phyloP scores from a whole-genome alignment of 164 flowering plant genomes.

The Magnolia changhungtana region DNA sequence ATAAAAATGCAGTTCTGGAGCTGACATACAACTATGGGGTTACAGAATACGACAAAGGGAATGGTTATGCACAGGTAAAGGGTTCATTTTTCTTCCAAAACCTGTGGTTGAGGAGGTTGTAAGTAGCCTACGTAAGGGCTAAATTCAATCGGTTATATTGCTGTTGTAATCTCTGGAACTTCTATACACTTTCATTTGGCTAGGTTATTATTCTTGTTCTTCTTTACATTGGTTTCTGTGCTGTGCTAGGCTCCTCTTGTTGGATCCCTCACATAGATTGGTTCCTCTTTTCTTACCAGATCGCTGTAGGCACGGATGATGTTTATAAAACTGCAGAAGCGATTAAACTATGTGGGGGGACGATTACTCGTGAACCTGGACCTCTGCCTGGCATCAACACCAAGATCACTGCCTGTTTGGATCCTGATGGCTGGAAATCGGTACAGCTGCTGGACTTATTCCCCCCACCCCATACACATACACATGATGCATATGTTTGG shows the following conservation, averaged over 20 bases:
- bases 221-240: background rate
- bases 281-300: conserved; percentile 37
- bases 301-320: conserved; percentile 97
- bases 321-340: conserved; percentile 98
- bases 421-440: conserved; percentile 99
- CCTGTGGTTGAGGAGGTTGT: background rate
- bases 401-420: conserved; percentile 94
- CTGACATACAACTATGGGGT: conserved; percentile 97
- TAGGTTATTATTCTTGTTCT: background rate
- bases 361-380: conserved; percentile 90
- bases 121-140: background rate
- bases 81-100: background rate
- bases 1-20: conserved; percentile 86
- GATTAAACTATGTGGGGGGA: conserved; percentile 75
- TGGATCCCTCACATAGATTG: background rate
- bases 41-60: conserved; percentile 90
- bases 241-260: background rate
- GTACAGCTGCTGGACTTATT: conserved; percentile 30
- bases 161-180: background rate
- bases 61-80: conserved; percentile 94
- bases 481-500: no score
- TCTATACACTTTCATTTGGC: background rate
- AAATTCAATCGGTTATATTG: background rate
- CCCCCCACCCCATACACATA: background rate
- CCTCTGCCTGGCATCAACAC: conserved; percentile 96